Evolutionary conservation across 257 asterid genomes (phyloP), one percentile per base, ranked within the genome.

Genomic region (Capsicum pubescens): DNA sequence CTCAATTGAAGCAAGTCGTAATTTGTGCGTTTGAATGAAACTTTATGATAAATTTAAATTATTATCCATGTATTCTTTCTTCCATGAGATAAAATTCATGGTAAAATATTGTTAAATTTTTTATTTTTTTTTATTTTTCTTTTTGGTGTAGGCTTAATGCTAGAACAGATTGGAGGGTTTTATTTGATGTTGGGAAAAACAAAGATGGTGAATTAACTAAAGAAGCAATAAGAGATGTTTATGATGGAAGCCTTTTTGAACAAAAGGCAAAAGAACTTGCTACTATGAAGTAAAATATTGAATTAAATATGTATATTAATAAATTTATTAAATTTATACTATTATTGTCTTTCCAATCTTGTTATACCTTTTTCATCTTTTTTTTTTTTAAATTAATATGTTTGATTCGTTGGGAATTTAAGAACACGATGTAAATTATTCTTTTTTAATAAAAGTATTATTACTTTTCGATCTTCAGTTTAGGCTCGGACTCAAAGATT

Each of bases 191-290:
- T 6, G 87, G 96, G 86, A 95, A 94, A 88, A 97, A 94, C 68
- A 63, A 93, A 74, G 68, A 91, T 0, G 97, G 99, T 0, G 39
- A 90, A 86, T 83, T 95, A 46, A 92, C 88, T 21, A 93, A 91
- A 84, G 95, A 93, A 6, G 87, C 87, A 1, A 39, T 95, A 5
- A 86, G 89, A 85, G 93, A 89, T 19, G 94, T 64, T 79, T 95
- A 84, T 17, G 99, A 95, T 79, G 99, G 99, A 82, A 93, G 93
- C 91, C 82, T 95, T 76, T 95, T 95, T 36, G 96, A 93, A 8
- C 85, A 61, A 80, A 87, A 93, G 96, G 97, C 90, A 6, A 87
- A 86, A 89, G 95, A 91, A 79, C 78, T 78, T n/a, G 89, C 88
- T 21, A 79, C 92, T 1, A 91, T 89, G 89, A 89, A 90, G 76